Percentiles rank a stretch among this genome's conserved stretches.
These are phyloP conservation scores for Xanthoconium stramineum DNA, from an alignment of 768 basidiomycete species.

Conservation along the genomic window DNA sequence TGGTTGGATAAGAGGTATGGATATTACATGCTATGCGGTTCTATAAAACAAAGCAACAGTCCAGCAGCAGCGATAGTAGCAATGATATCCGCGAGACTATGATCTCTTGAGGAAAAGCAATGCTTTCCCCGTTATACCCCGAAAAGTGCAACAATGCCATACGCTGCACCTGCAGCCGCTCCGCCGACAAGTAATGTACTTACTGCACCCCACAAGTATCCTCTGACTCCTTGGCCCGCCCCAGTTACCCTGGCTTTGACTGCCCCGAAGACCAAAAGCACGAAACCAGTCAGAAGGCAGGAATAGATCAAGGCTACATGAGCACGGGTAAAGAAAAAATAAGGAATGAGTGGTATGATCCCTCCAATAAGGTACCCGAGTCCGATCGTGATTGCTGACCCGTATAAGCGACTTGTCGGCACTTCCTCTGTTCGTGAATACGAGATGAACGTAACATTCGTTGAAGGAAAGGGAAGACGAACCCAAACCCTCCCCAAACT, in stretches of 20 bases:
- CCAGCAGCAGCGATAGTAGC: neutral
- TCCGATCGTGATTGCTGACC: conserved; percentile 93
- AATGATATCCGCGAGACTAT: neutral
- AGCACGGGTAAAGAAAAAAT: conserved; percentile 82
- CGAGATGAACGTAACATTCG: neutral
- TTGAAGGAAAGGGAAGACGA: conserved; percentile 26
- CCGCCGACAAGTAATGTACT: conserved; percentile 90
- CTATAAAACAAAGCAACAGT: neutral
- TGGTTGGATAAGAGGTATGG: neutral
- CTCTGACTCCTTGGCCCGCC: conserved; percentile 58
- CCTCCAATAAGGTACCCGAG: conserved; percentile 93
- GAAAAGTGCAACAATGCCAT: conserved; percentile 51
- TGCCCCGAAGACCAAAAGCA: conserved; percentile 87
- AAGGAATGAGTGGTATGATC: conserved; percentile 86
- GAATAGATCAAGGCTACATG: conserved; percentile 69
- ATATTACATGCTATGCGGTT: conserved; percentile 2
- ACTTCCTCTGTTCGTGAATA: conserved; percentile 67
- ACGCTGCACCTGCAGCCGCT: conserved; percentile 77
- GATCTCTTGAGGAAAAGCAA: neutral
- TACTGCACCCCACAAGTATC: conserved; percentile 84
- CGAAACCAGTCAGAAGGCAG: conserved; percentile 74
- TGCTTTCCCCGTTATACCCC: conserved; percentile 28
- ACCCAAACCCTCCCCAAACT: conserved; percentile 94
- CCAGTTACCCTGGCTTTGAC: conserved; percentile 88
- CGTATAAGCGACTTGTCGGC: conserved; percentile 77